Evolutionary conservation across 1,284 basidiomycete genomes (phyloP).

Genomic region (Hymenochaete sp.): DNA sequence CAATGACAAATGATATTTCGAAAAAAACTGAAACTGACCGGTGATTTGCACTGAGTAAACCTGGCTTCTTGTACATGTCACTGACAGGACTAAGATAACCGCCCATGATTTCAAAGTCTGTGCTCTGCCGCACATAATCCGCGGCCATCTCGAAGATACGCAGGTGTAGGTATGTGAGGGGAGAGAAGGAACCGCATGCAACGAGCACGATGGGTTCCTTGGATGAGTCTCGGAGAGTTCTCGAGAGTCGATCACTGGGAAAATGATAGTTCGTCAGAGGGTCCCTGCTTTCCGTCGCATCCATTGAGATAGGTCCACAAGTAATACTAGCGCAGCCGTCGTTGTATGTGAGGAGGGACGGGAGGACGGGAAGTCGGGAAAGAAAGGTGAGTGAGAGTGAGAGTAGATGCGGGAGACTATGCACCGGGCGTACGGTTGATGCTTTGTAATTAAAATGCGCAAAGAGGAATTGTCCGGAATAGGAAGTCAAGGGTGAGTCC

Average conservation of each 20-base stretch:
- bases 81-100: conserved; percentile 94
- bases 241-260: conserved; percentile 11
- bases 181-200: conserved; percentile 76
- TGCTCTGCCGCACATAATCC: conserved; percentile 89
- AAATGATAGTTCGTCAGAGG: conserved; percentile 14
- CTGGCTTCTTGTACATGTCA: conserved; percentile 88
- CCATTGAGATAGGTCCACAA: too few relatives aligned
- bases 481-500: too few relatives aligned
- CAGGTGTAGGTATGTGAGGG: conserved; percentile 74
- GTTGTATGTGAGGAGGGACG: not conserved
- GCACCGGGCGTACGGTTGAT: not conserved
- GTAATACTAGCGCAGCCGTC: too few relatives aligned
- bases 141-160: conserved; percentile 99
- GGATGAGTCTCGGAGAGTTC: conserved; percentile 44
- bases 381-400: not conserved
- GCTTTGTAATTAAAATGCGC: too few relatives aligned
- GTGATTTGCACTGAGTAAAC: conserved; percentile 72
- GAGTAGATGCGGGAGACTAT: conserved; percentile 1
- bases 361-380: not conserved
- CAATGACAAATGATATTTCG: conserved; percentile 7
- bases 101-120: conserved; percentile 88
- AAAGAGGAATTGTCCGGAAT: too few relatives aligned
- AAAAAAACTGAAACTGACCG: conserved; percentile 41
- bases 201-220: conserved; percentile 72
- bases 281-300: conserved; percentile 12